Evolutionary conservation across 202 grass and related monocot species (phyloP).

Genomic region (Schoenoplectus triqueter): DNA sequence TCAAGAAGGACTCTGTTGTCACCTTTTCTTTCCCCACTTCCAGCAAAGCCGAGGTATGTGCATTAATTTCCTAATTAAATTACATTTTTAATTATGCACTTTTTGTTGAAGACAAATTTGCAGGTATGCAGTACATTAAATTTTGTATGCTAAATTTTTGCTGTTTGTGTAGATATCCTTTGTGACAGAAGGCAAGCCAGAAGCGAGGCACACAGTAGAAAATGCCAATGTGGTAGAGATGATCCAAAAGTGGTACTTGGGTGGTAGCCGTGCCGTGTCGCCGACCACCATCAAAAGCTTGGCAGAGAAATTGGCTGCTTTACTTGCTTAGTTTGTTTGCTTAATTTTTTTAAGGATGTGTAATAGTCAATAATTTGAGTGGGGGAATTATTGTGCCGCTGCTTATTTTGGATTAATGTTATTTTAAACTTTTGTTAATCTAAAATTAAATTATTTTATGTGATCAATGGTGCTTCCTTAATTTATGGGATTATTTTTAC

Average conservation of each 20-base stretch:
- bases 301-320: conserved; percentile 42
- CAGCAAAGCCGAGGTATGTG: conserved; percentile 42
- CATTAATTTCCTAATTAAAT: background rate
- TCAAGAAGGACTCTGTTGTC: conserved; percentile 62
- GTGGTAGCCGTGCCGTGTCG: conserved; percentile 57
- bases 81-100: background rate
- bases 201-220: conserved; percentile 53
- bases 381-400: conserved; percentile 12
- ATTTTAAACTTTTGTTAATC: conserved; percentile 22
- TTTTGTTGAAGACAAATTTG: background rate
- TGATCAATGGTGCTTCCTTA: background rate
- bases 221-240: conserved; percentile 59
- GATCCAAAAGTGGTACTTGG: conserved; percentile 87
- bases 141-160: background rate
- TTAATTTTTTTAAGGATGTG: background rate
- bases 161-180: conserved; percentile 54
- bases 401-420: conserved; percentile 18
- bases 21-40: conserved; percentile 55
- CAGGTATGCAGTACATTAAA: background rate
- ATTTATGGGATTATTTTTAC: too few relatives aligned
- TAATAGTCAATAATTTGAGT: conserved; percentile 32
- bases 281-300: conserved; percentile 62
- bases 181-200: conserved; percentile 67
- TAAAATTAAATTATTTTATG: conserved; percentile 14
- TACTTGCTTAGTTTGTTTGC: conserved; percentile 43